Evolutionary conservation across 768 basidiomycete species (phyloP).

Genomic region (Tylopilus subfusipes): DNA sequence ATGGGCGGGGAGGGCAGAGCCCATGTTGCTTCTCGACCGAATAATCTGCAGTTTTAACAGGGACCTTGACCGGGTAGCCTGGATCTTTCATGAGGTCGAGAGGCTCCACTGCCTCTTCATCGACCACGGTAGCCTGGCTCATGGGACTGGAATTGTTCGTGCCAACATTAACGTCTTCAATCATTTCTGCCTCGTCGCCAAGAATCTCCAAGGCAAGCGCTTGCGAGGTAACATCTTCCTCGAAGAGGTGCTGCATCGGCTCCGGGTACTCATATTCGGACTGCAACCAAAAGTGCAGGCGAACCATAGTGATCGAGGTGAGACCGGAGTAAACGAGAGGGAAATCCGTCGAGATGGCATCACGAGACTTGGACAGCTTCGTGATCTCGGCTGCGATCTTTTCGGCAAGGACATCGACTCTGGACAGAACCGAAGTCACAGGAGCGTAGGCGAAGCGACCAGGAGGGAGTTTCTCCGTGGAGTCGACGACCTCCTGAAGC

Average conservation of each 20-base stretch:
- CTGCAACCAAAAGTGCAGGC: conserved; percentile 33
- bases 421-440: conserved; percentile 12
- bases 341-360: conserved; percentile 27
- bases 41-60: not conserved
- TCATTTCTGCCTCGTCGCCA: conserved; percentile 17
- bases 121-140: conserved; percentile 21
- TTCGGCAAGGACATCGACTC: conserved; percentile 28
- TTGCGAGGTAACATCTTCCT: conserved; percentile 29
- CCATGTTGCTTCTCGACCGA: not conserved
- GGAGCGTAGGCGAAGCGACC: conserved; percentile 4
- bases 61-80: conserved; percentile 5
- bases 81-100: not conserved
- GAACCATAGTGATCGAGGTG: conserved; percentile 28
- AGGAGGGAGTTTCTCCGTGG: conserved; percentile 3
- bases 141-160: conserved; percentile 8
- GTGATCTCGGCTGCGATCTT: conserved; percentile 33
- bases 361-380: conserved; percentile 24
- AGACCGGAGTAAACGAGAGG: conserved; percentile 34
- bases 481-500: conserved; percentile 12
- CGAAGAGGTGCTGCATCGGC: conserved; percentile 28
- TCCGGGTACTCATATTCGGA: conserved; percentile 31
- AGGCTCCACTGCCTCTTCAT: conserved; percentile 13
- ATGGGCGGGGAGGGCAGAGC: not conserved
- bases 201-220: conserved; percentile 29
- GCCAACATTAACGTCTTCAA: conserved; percentile 10